Evolutionary conservation across 176 grass and related monocot species (phyloP), one percentile per base, ranked within the genome.

Genomic region (Avena atlantica): DNA sequence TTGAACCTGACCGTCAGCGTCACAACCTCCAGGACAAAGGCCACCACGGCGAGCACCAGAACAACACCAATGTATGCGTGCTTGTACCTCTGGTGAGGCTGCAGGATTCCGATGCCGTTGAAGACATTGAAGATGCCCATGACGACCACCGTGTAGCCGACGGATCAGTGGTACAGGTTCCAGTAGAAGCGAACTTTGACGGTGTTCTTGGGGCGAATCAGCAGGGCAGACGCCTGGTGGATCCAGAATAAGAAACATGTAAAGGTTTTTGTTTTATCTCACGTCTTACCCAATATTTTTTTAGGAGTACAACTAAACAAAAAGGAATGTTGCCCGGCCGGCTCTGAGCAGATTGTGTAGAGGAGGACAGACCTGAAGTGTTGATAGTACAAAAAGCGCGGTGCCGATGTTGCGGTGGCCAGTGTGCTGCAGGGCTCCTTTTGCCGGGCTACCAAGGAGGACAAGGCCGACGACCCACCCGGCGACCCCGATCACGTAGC

Each of bases 111-210:
- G 48, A 82, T 82, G 48, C 45, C 80, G 20, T 24, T 57, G 65
- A 72, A 83, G 20, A 83, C 67, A 40, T 72, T 45, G 81, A 83
- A n/a, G 31, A 72, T 34, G 66, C 51, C 36, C 50, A 72, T 68
- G 25, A 45, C 52, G 67, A 72, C 81, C 66, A 83, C 67, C 4
- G 67, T 83, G 81, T 72, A 58, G 66, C 67, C 81, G 81, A 58
- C 66, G 31, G 51, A 72, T 67, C 81, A 72, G 48, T 71, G 66
- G 31, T 71, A 58, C 31, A 71, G 31, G 50, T 82, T 82, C 64
- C 65, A 83, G 49, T 83, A 57, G 50, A 71, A 71, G 31, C 81
- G 81, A 59, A 59, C 67, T 19, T 83, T 59, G n/a, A 72, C 66
- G 34, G 81, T 60, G 36, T 83, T 83, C 67, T 72, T 83, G 4